Conservation (phyloP, 1,284 basidiomycete species). For the Rhodotorula sp. region DNA sequence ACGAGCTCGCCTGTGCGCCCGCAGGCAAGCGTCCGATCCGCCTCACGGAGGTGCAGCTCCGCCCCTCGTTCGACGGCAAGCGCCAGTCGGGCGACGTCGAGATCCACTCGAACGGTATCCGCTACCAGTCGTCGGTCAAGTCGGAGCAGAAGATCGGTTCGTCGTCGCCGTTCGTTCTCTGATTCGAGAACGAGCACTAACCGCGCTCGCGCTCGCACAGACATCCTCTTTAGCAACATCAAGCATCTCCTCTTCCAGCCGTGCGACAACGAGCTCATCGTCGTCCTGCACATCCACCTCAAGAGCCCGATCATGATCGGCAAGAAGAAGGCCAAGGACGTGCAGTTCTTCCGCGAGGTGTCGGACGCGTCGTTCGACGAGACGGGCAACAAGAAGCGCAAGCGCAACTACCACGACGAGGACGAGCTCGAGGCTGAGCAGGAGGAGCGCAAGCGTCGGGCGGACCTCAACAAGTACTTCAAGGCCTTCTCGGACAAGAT, state of each 20-base stretch:
- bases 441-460: constrained; percentile 86
- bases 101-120: constrained; percentile 95
- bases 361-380: constrained; percentile 98
- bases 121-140: constrained; percentile 79
- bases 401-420: constrained; percentile 92
- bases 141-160: constrained; percentile 81
- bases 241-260: constrained; percentile 99
- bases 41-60: constrained; percentile 88
- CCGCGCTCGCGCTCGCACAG: constrained; percentile 54
- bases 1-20: neutral
- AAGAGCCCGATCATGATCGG: constrained; percentile 98
- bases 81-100: constrained; percentile 87
- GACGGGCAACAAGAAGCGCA: constrained; percentile 94
- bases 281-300: constrained; percentile 91
- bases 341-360: constrained; percentile 98
- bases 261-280: constrained; percentile 93
- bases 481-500: constrained; percentile 91
- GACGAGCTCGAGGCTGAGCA: constrained; percentile 99
- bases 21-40: constrained; percentile 64
- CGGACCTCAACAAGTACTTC: constrained; percentile 92
- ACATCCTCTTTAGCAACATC: constrained; percentile 94
- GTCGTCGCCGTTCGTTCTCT: constrained; percentile 45
- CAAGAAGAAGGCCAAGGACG: constrained; percentile 97
- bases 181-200: neutral
- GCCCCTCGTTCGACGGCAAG: constrained; percentile 91